phyloP scores from a whole-genome alignment of 2,329 filamentous ascomycete species.

The Aureobasidium sp. region DNA sequence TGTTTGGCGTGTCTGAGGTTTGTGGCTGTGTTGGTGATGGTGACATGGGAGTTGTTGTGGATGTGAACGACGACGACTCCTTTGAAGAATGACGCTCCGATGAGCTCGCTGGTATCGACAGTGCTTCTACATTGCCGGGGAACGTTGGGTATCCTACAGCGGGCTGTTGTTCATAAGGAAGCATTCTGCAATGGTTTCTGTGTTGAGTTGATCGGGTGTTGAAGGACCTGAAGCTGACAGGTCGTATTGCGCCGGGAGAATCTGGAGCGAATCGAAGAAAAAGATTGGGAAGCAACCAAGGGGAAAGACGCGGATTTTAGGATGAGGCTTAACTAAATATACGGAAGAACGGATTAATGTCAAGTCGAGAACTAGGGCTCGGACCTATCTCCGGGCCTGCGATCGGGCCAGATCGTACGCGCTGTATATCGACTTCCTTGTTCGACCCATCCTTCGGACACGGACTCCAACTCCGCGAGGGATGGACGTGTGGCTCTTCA shows the following conservation, averaged over 20 bases:
- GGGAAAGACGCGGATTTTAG: not conserved
- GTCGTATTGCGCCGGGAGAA: not conserved
- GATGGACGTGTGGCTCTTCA: not conserved
- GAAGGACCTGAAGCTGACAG: not conserved
- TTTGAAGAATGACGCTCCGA: not conserved
- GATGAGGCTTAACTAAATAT: not conserved
- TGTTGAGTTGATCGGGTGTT: not conserved
- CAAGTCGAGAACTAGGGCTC: not conserved
- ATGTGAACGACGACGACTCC: not conserved
- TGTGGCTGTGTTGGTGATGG: not conserved
- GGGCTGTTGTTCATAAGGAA: not conserved
- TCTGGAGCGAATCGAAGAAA: not conserved
- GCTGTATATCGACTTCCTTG: not conserved
- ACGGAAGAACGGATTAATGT: not conserved
- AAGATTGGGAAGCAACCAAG: not conserved
- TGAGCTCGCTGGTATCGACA: not conserved
- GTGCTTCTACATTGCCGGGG: conserved; percentile 5
- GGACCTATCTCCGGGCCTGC: not conserved
- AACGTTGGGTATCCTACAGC: not conserved
- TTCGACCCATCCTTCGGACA: not conserved
- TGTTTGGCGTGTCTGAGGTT: not conserved
- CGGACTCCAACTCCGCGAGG: not conserved
- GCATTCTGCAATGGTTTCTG: too few species aligned
- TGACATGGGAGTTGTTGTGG: not conserved
- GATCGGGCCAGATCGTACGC: not conserved